Conservation (phyloP, 1,284 basidiomycete species). For the Dichomitus squalens region DNA sequence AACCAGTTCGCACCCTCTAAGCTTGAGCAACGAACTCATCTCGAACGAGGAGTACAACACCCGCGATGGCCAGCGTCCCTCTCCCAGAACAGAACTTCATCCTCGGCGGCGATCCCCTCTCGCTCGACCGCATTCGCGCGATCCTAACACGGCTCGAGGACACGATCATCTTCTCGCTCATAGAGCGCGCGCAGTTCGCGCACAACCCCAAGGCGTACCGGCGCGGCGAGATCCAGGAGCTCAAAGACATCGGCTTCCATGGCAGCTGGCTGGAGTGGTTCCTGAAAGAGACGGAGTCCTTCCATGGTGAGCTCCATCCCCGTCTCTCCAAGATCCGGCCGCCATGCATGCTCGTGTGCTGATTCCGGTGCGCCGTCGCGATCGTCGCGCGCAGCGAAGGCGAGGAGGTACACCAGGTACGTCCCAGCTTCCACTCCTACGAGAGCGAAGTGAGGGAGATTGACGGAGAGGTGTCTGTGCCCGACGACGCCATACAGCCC, state of each 20-base stretch:
- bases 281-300: slow-evolving; percentile 90
- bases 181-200: slow-evolving; percentile 97
- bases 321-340: not conserved
- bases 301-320: slow-evolving; percentile 74
- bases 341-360: not conserved
- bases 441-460: no score
- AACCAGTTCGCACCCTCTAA: no score
- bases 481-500: slow-evolving; percentile 55
- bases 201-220: slow-evolving; percentile 93
- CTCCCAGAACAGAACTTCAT: slow-evolving; percentile 62
- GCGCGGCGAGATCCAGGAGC: slow-evolving; percentile 77
- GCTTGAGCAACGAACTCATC: no score
- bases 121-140: slow-evolving; percentile 83
- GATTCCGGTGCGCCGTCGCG: not conserved
- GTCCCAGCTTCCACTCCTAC: slow-evolving; percentile 11
- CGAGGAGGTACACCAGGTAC: slow-evolving; percentile 88
- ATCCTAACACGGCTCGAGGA: slow-evolving; percentile 93
- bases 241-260: slow-evolving; percentile 69
- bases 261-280: slow-evolving; percentile 98
- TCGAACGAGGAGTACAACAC: no score
- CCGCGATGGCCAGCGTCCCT: slow-evolving; percentile 48
- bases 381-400: slow-evolving; percentile 69
- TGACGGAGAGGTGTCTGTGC: no score
- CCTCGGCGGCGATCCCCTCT: slow-evolving; percentile 75
- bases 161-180: slow-evolving; percentile 96